Evolutionary conservation across 2,329 filamentous ascomycete genomes (phyloP).

Genomic region (Sporothrix phasma): DNA sequence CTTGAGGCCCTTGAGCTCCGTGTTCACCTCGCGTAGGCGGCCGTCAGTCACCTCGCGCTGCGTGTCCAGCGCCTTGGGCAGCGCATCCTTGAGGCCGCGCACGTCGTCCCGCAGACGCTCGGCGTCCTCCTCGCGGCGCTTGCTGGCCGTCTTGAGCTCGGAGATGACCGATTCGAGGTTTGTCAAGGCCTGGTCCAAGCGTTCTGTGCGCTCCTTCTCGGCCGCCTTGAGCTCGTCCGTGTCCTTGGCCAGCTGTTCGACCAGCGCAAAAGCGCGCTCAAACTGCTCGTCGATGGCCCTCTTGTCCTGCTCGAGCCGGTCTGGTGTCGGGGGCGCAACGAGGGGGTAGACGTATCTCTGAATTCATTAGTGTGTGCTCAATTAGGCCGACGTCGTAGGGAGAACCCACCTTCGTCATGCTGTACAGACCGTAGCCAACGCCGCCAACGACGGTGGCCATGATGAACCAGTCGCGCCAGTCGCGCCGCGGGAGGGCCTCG

Average conservation of each 20-base stretch:
- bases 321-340: constrained; percentile 85
- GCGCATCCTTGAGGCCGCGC: constrained; percentile 66
- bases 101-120: constrained; percentile 82
- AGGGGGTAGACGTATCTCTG: constrained; percentile 86
- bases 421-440: constrained; percentile 79
- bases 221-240: constrained; percentile 79
- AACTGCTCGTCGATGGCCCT: constrained; percentile 87
- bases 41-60: constrained; percentile 78
- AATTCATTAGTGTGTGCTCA: not conserved
- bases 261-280: constrained; percentile 77
- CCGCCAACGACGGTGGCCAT: constrained; percentile 94
- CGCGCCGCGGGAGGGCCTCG: constrained; percentile 59
- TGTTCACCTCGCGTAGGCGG: constrained; percentile 73
- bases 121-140: constrained; percentile 77
- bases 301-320: constrained; percentile 91
- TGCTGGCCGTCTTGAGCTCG: constrained; percentile 72
- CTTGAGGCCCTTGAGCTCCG: constrained; percentile 86
- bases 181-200: constrained; percentile 67
- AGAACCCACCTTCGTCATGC: constrained; percentile 65
- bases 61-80: constrained; percentile 79
- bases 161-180: constrained; percentile 77
- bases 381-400: too few species aligned
- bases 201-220: constrained; percentile 73
- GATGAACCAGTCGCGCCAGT: constrained; percentile 99
- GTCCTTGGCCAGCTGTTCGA: constrained; percentile 87